Base-by-base conservation (phyloP, 805 yeast species). In the Zygosaccharomyces siamensis region DNA sequence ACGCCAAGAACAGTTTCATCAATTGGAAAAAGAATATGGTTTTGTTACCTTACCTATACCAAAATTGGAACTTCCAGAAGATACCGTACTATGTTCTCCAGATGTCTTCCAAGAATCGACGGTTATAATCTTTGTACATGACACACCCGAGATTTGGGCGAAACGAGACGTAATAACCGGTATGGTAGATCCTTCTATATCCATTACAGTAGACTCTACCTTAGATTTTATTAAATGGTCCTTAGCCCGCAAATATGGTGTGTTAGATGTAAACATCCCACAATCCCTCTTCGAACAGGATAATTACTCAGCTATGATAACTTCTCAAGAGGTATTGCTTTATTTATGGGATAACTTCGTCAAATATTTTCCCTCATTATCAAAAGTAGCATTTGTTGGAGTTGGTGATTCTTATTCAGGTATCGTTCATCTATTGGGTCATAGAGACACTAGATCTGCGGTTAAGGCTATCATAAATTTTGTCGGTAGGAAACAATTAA, bases 91-190 rank as follows among this genome's bases (percentile, higher is more conserved):
- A 75, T 59, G 86, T 78, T 47, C 86, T 79, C 63, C 83, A 79
- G 57, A 80, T 84, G 76, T 90, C 23, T 80, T 80, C 63, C 77
- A 78, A 10, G 70, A 82, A 33, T 76, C 79, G n/a, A 79, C 84
- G 5, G 67, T 90, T 5, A 70, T 89, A 7, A 71, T 92, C 7
- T 64, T 87, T 5, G 80, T 90, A 16, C 98, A 90, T 66, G 98
- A 90, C 60, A 88, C 97, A 2, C 87, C 97, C 5, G 90, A 89
- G 50, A 76, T 93, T 5, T 89, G 96, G 96, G 96, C 95, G 1
- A 80, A 83, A 55, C 71, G 83, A 35, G 89, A 89, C 63, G 87
- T 96, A 0, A 67, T 82, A 4, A 80, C 86, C 7, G 98, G 98
- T 6, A 74, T 78, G 43, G 78, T 92, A 32, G 88, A 87, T 54